Percentiles rank a stretch among this genome's conserved stretches.
Evolutionary conservation across 2,329 filamentous ascomycete species (phyloP).

Genomic region (Ophioceras dolichostomum): DNA sequence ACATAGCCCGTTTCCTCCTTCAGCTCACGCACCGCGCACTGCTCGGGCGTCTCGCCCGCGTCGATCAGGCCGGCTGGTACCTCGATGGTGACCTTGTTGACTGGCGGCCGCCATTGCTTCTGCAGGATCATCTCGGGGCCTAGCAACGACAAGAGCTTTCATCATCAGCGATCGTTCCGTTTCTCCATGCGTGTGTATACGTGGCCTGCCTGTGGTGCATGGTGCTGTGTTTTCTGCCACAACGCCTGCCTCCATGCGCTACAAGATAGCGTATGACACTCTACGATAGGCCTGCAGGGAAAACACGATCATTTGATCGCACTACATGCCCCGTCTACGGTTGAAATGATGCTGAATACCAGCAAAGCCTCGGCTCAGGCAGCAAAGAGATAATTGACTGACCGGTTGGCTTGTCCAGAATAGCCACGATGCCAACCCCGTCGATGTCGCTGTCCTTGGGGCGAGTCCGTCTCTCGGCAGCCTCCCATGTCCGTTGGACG

Average conservation of each 20-base stretch:
- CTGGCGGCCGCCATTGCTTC: slow-evolving; percentile 54
- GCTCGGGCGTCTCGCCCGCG: slow-evolving; percentile 45
- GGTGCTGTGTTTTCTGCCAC: no score
- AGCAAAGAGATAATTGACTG: background rate
- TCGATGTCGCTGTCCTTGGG: slow-evolving; percentile 51
- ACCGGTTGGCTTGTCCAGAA: slow-evolving; percentile 44
- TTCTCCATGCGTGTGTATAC: no score
- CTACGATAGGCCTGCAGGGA: no score
- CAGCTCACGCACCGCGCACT: slow-evolving; percentile 51
- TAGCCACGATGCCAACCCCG: slow-evolving; percentile 60
- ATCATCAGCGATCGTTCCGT: no score
- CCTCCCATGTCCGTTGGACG: slow-evolving; percentile 54
- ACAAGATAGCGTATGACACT: no score
- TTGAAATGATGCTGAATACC: no score
- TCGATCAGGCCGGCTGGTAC: slow-evolving; percentile 54
- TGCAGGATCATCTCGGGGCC: slow-evolving; percentile 47
- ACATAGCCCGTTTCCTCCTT: slow-evolving; percentile 57
- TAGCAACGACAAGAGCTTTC: slow-evolving; percentile 7
- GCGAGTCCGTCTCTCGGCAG: slow-evolving; percentile 57
- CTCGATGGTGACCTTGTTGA: slow-evolving; percentile 48
- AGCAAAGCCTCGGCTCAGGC: no score
- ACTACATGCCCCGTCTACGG: no score
- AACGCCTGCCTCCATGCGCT: no score
- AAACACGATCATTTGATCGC: no score
- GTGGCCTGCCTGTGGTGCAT: no score